Conservation (phyloP, 805 yeast genomes). For the Millerozyma acaciae region DNA sequence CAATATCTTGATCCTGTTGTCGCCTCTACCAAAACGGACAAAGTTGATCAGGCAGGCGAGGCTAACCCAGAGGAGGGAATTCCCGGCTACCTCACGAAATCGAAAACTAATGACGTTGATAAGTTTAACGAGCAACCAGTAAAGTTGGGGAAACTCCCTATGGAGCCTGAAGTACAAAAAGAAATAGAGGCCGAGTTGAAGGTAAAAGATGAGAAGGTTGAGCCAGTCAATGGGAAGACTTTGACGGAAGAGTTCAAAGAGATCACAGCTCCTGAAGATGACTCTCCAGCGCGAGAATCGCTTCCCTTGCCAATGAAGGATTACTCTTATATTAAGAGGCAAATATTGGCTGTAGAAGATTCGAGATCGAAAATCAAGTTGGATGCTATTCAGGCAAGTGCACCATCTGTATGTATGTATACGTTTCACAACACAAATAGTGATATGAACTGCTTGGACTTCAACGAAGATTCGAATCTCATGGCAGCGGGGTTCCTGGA, state of each 20-base stretch:
- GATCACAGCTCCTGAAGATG: conserved; percentile 50
- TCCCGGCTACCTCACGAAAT: conserved; percentile 38
- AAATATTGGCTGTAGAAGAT: conserved; percentile 76
- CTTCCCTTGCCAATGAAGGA: conserved; percentile 86
- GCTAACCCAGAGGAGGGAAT: conserved; percentile 51
- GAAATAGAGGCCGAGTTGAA: conserved; percentile 84
- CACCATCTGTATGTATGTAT: conserved; percentile 96
- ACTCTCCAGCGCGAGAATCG: conserved; percentile 68
- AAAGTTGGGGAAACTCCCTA: conserved; percentile 77
- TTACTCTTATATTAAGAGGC: conserved; percentile 72
- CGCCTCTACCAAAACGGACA: conserved; percentile 38
- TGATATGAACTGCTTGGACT: conserved; percentile 80
- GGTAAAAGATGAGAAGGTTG: conserved; percentile 60
- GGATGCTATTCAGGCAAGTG: conserved; percentile 61
- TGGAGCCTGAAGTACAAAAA: conserved; percentile 77
- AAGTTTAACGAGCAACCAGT: conserved; percentile 69
- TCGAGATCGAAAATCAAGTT: conserved; percentile 70
- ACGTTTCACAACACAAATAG: conserved; percentile 94
- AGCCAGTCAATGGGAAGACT: conserved; percentile 32
- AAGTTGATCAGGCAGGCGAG: conserved; percentile 41
- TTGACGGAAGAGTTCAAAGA: conserved; percentile 38
- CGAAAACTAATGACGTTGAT: conserved; percentile 46
- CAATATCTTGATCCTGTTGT: conserved; percentile 65
- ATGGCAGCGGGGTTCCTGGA: conserved; percentile 96
- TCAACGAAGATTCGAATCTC: conserved; percentile 80